Conservation (phyloP, 2,329 filamentous ascomycete species). For the Neopestalotiopsis rosae region DNA sequence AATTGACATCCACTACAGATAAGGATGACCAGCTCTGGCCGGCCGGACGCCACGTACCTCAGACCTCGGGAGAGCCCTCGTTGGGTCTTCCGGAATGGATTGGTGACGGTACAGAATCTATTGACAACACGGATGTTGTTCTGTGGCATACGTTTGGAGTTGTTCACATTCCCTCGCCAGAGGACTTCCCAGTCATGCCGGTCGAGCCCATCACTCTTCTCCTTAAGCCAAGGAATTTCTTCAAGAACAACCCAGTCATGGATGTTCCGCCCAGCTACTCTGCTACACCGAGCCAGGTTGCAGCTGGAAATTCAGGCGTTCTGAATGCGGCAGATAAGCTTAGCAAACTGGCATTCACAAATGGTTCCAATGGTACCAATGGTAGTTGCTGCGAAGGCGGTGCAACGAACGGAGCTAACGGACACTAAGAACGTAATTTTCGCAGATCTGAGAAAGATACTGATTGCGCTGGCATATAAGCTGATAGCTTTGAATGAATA, state of each 20-base stretch:
- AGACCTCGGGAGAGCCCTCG: slow-evolving; percentile 82
- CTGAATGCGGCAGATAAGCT: slow-evolving; percentile 37
- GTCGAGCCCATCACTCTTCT: slow-evolving; percentile 84
- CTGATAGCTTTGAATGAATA: too few relatives aligned
- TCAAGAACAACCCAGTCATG: slow-evolving; percentile 77
- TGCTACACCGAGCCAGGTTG: slow-evolving; percentile 70
- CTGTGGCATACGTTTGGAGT: slow-evolving; percentile 95
- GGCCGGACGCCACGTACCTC: slow-evolving; percentile 85
- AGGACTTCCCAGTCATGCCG: slow-evolving; percentile 94
- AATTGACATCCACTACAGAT: slow-evolving; percentile 52
- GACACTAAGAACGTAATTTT: not conserved
- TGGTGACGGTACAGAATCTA: slow-evolving; percentile 67
- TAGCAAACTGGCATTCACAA: slow-evolving; percentile 34
- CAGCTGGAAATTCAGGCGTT: slow-evolving; percentile 36
- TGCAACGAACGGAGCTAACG: slow-evolving; percentile 24
- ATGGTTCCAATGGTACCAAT: slow-evolving; percentile 20
- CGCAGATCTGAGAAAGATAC: not conserved
- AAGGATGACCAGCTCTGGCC: slow-evolving; percentile 82
- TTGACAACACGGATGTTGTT: slow-evolving; percentile 85
- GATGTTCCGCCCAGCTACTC: slow-evolving; percentile 72
- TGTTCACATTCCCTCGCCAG: slow-evolving; percentile 86
- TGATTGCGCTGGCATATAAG: too few relatives aligned
- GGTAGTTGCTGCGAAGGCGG: slow-evolving; percentile 20
- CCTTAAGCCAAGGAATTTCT: slow-evolving; percentile 82
- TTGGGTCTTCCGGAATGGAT: slow-evolving; percentile 79